Evolutionary conservation across 1,139 yeast genomes (phyloP).

Genomic region (Debaryomyces fabryi): DNA sequence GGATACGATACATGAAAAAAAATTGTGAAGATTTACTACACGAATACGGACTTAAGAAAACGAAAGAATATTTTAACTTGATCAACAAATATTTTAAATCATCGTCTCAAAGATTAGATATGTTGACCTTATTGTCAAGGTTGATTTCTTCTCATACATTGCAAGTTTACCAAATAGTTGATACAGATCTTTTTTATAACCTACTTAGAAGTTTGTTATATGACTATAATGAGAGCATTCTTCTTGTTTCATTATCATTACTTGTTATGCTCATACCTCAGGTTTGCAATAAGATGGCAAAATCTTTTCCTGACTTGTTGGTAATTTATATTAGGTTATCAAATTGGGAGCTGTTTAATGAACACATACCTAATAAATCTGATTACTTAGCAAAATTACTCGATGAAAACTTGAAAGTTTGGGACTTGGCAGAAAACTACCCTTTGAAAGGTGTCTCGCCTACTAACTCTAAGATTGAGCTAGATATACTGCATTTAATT

Average conservation of each 20-base stretch:
- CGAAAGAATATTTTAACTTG: slow-evolving; percentile 34
- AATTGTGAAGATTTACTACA: slow-evolving; percentile 45
- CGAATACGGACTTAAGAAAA: slow-evolving; percentile 40
- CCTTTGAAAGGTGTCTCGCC: not conserved
- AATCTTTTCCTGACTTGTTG: slow-evolving; percentile 46
- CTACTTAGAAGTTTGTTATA: slow-evolving; percentile 44
- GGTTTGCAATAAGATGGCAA: slow-evolving; percentile 37
- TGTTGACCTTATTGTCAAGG: slow-evolving; percentile 36
- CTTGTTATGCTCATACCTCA: slow-evolving; percentile 61
- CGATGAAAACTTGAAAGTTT: slow-evolving; percentile 10
- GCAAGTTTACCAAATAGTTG: slow-evolving; percentile 33
- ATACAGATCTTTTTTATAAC: slow-evolving; percentile 43
- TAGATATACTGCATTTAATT: slow-evolving; percentile 28
- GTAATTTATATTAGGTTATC: slow-evolving; percentile 47
- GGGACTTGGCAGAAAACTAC: slow-evolving; percentile 20
- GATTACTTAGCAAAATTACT: slow-evolving; percentile 13
- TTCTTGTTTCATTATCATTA: slow-evolving; percentile 46
- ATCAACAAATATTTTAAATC: slow-evolving; percentile 34
- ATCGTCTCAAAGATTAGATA: slow-evolving; percentile 35
- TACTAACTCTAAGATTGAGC: slow-evolving; percentile 16
- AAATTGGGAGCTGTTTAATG: slow-evolving; percentile 30
- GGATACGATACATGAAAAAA: slow-evolving; percentile 48
- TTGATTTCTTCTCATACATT: slow-evolving; percentile 33
- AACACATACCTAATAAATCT: slow-evolving; percentile 15
- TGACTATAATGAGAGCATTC: slow-evolving; percentile 47